Conservation (phyloP, 2,329 filamentous ascomycete genomes). For the Apiospora aurea region DNA sequence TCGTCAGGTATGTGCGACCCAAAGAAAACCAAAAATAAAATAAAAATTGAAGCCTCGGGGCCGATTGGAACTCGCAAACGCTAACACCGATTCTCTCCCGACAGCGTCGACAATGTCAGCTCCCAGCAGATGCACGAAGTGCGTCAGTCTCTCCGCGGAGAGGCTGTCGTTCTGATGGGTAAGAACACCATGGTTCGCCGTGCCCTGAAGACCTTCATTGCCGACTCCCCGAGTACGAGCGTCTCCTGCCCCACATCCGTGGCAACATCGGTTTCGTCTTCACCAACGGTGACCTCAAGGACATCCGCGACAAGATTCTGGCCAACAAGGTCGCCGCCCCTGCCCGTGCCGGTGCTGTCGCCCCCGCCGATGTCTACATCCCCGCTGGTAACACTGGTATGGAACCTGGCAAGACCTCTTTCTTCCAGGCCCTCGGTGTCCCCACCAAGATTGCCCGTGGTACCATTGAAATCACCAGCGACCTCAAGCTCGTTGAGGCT, state of each 20-base stretch:
- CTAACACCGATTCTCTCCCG: background rate
- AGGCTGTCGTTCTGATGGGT: conserved; percentile 98
- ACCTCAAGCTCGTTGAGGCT: conserved; percentile 97
- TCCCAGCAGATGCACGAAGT: conserved; percentile 99
- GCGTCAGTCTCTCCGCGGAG: conserved; percentile 84
- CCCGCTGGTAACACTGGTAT: conserved; percentile 99
- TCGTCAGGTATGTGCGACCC: conserved; percentile 65
- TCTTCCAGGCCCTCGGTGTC: conserved; percentile 99
- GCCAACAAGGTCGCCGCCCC: conserved; percentile 97
- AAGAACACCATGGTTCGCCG: conserved; percentile 99
- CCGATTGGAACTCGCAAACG: background rate
- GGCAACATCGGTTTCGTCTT: conserved; percentile 99
- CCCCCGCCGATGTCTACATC: conserved; percentile 90
- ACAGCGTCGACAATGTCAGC: conserved; percentile 93
- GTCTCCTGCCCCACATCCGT: conserved; percentile 92
- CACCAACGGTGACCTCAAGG: conserved; percentile 96
- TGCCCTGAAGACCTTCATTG: conserved; percentile 93
- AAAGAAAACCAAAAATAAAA: background rate
- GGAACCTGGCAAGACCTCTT: conserved; percentile 99
- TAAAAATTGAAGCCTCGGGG: background rate
- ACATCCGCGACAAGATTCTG: conserved; percentile 91
- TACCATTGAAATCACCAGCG: conserved; percentile 99
- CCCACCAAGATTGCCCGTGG: conserved; percentile 99
- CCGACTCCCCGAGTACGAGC: conserved; percentile 95
- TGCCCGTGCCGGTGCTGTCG: conserved; percentile 96